Base-by-base conservation (phyloP, 306 rosid genomes). In the Prunus armeniaca region DNA sequence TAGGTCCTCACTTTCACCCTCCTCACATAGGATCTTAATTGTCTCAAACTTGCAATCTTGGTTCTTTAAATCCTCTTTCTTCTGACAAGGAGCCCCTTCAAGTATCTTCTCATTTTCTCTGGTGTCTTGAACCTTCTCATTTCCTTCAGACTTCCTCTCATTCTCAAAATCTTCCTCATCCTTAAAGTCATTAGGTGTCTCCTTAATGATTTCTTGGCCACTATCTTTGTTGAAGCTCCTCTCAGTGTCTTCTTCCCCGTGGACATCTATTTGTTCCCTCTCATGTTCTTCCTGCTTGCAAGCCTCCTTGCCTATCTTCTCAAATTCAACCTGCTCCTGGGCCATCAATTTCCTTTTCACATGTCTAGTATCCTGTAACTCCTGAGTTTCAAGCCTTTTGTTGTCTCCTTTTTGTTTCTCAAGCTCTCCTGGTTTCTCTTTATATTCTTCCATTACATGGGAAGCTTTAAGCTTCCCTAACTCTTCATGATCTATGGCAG, bases 1-100 rank as follows among this genome's bases (percentile, higher is more conserved):
- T 69, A 81, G 74, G 74, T 74, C 79, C 70, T 78, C 90, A 74
- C 56, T 74, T 82, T 76, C 88, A 83, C 77, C 84, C 25, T 58
- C 85, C 78, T 84, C 81, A 68, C 68, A 56, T 32, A 55, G 72
- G 71, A 77, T 81, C 65, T 46, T 84, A 74, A 80, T 76, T 63
- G 80, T 86, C 78, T 79, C 77, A 72, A 34, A 41, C 67, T 77
- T 46, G 74, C 69, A 82, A 30, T 79, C 85, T 49, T n/a, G 76
- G 78, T 72, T 71, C 62, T 74, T 49, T 24, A 75, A 79, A 85
- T 76, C 84, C 71, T 58, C 90, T 70, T 81, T 78, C 80, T 80
- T 71, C 67, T 69, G 81, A 50, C 46, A 62, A 43, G 78, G 25
- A 73, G 77, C 81, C 73, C 81, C 87, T 72, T 80, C 78, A 22